Conservation (phyloP, 257 asterid genomes). For the Solanum lycopersicoides region DNA sequence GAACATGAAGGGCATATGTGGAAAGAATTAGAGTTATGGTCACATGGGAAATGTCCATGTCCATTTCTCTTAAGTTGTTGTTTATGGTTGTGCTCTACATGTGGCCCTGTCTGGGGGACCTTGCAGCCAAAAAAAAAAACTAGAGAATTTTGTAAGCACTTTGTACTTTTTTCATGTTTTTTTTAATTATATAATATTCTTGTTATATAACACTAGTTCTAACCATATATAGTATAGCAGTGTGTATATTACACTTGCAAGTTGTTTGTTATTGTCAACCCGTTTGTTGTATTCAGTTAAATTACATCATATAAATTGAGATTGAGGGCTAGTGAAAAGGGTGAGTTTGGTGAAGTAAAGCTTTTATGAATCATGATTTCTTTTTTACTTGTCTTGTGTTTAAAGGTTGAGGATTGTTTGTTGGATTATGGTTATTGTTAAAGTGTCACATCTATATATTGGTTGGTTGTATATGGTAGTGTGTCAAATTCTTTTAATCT, state of each 20-base stretch:
- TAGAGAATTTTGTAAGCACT: not conserved
- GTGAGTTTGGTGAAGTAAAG: not conserved
- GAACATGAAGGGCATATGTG: not conserved
- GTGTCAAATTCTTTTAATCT: not conserved
- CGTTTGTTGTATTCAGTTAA: no score
- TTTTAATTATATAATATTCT: not conserved
- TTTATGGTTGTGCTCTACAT: not conserved
- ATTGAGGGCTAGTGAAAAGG: not conserved
- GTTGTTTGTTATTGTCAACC: not conserved
- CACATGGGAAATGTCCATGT: conserved; percentile 5
- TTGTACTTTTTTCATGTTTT: not conserved
- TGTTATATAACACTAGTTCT: not conserved
- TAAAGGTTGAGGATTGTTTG: not conserved
- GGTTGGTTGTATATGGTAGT: not conserved
- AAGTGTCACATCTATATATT: not conserved
- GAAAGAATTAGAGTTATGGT: not conserved
- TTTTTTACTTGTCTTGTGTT: not conserved
- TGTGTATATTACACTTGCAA: not conserved
- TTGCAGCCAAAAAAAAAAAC: not conserved
- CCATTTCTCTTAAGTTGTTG: not conserved
- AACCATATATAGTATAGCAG: no score
- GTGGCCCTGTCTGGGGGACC: conserved; percentile 2
- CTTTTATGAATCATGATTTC: not conserved
- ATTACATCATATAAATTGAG: not conserved
- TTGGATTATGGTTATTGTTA: not conserved